Conservation (phyloP, 257 asterid species). For the Eucommia ulmoides region DNA sequence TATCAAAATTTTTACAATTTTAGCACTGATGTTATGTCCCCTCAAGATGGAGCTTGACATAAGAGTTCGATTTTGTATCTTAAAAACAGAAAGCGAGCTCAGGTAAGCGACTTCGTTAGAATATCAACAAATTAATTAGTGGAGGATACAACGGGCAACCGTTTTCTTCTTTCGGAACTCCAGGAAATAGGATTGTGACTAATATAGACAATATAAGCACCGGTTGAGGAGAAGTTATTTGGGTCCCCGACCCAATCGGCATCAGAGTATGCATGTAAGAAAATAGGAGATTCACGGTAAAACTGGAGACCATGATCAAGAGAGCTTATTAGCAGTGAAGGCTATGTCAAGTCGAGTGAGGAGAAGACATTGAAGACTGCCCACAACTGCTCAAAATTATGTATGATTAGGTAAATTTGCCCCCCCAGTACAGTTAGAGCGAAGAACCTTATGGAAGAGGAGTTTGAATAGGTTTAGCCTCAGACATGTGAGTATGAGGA, state of each 20-base stretch:
- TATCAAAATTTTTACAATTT: too few relatives aligned
- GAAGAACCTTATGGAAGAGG: neutral
- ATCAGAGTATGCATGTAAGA: neutral
- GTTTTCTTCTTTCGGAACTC: neutral
- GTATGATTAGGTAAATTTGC: neutral
- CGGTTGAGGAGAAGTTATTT: neutral
- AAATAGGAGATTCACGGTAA: neutral
- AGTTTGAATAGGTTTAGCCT: neutral
- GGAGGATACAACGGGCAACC: neutral
- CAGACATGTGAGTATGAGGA: neutral
- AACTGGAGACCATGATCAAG: neutral
- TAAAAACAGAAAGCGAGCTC: neutral
- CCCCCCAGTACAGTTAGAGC: neutral
- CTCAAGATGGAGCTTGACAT: neutral
- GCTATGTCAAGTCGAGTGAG: neutral
- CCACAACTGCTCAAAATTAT: neutral
- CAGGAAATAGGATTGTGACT: neutral
- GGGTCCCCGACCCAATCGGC: neutral
- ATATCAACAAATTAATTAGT: neutral
- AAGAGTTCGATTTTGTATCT: neutral
- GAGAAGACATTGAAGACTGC: neutral
- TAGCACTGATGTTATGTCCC: neutral
- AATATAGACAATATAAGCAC: neutral
- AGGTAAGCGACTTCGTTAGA: neutral
- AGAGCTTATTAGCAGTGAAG: neutral